phyloP scores from a whole-genome alignment of 2,329 filamentous ascomycete species.

The Triangularia setosa region DNA sequence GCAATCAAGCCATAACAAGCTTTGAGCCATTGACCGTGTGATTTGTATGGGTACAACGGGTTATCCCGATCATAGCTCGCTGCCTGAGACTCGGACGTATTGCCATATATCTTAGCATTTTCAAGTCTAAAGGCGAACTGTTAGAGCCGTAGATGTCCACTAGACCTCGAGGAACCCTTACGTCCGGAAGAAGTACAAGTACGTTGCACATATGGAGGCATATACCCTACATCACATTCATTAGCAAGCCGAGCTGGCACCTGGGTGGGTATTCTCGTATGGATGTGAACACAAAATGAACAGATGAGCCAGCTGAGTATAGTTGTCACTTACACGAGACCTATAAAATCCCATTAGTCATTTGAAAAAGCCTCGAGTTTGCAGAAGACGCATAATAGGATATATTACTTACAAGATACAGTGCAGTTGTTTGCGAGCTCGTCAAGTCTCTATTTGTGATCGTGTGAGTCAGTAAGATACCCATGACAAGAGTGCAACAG shows the following conservation, averaged over 20 bases:
- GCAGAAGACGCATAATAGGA: neutral
- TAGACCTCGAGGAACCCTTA: constrained; percentile 19
- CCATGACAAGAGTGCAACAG: constrained; percentile 21
- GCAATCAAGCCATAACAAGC: constrained; percentile 33
- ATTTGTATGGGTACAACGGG: constrained; percentile 37
- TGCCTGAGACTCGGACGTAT: constrained; percentile 36
- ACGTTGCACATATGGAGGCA: constrained; percentile 37
- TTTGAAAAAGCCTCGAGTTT: neutral
- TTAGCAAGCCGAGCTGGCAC: neutral
- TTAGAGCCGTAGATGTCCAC: neutral
- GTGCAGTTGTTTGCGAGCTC: constrained; percentile 38
- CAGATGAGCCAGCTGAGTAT: neutral
- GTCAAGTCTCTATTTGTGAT: constrained; percentile 28
- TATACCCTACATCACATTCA: constrained; percentile 36
- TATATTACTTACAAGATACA: constrained; percentile 25
- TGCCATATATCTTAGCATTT: constrained; percentile 37
- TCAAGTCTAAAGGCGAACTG: constrained; percentile 29
- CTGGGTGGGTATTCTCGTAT: too few relatives aligned
- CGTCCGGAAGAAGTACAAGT: constrained; percentile 38
- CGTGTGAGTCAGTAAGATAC: constrained; percentile 8
- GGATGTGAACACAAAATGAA: neutral
- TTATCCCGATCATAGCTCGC: constrained; percentile 34
- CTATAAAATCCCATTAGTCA: neutral
- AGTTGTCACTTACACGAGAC: neutral
- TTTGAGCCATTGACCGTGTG: constrained; percentile 38